Evolutionary conservation across 108 stramenopile species (phyloP).

Genomic region (Skeletonema costatum): DNA sequence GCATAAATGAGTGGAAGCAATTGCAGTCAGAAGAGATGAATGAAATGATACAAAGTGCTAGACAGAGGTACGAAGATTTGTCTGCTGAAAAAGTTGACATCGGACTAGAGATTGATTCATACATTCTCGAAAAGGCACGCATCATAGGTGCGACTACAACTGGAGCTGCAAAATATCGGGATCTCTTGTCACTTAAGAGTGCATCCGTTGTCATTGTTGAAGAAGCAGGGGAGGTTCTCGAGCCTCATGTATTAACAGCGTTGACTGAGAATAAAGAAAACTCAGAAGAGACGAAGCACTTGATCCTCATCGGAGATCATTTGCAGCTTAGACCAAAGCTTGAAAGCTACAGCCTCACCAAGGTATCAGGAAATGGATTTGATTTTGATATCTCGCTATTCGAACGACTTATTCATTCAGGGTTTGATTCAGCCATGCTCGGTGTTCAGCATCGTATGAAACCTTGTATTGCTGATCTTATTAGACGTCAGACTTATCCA

Average conservation of each 20-base stretch:
- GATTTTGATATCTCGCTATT: slow-evolving; percentile 64
- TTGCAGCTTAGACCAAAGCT: slow-evolving; percentile 82
- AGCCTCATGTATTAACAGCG: slow-evolving; percentile 63
- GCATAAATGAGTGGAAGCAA: slow-evolving; percentile 20
- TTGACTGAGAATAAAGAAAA: slow-evolving; percentile 29
- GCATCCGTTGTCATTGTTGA: slow-evolving; percentile 62
- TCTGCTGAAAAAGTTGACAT: slow-evolving; percentile 24
- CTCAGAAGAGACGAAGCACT: slow-evolving; percentile 61
- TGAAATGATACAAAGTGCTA: slow-evolving; percentile 5
- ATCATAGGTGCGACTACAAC: slow-evolving; percentile 62
- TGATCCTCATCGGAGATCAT: slow-evolving; percentile 88
- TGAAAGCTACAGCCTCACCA: slow-evolving; percentile 59
- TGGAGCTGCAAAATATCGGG: slow-evolving; percentile 51
- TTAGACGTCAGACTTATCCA: slow-evolving; percentile 54
- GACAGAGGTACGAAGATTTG: slow-evolving; percentile 22
- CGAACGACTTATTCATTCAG: slow-evolving; percentile 57
- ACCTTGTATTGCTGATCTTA: slow-evolving; percentile 45
- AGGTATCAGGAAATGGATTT: slow-evolving; percentile 54
- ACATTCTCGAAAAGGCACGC: slow-evolving; percentile 43
- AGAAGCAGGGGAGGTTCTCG: slow-evolving; percentile 79
- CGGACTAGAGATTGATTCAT: slow-evolving; percentile 19
- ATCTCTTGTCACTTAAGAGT: slow-evolving; percentile 34
- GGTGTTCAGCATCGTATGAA: slow-evolving; percentile 59
- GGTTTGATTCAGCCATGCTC: slow-evolving; percentile 35
- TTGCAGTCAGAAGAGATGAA: slow-evolving; percentile 2